A percentile compares a stretch with the other conserved stretches of the same genome.
Evolutionary conservation across 192 early-diverging fungal species (phyloP).

Genomic region (Coemansia sp.): DNA sequence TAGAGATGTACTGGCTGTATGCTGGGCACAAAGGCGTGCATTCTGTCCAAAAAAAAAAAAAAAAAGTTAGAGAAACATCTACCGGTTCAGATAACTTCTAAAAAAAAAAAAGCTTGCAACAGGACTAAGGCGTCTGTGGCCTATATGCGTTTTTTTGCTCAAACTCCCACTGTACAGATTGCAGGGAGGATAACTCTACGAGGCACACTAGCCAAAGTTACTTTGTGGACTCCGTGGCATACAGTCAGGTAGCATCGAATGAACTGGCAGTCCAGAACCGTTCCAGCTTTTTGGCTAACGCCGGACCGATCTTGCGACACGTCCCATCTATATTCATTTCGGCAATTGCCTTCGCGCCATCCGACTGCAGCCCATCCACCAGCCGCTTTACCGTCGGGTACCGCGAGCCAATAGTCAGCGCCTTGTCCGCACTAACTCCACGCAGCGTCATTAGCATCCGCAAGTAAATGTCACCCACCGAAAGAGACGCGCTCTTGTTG

Average conservation of each 20-base stretch:
- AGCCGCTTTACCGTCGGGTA: slow-evolving; percentile 68
- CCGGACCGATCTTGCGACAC: slow-evolving; percentile 55
- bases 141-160: too few relatives aligned
- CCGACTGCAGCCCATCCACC: slow-evolving; percentile 45
- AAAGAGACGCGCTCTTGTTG: slow-evolving; percentile 70
- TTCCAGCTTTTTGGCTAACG: slow-evolving; percentile 55
- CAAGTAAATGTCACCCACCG: slow-evolving; percentile 73
- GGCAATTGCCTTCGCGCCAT: slow-evolving; percentile 38
- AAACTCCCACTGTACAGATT: too few relatives aligned
- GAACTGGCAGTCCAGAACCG: slow-evolving; percentile 60
- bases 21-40: too few relatives aligned
- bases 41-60: too few relatives aligned
- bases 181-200: too few relatives aligned
- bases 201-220: too few relatives aligned
- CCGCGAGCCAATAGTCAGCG: slow-evolving; percentile 60
- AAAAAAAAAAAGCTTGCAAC: too few relatives aligned
- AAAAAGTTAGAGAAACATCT: too few relatives aligned
- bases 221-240: too few relatives aligned
- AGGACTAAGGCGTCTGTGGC: too few relatives aligned
- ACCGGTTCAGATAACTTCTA: too few relatives aligned
- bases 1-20: too few relatives aligned
- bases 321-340: slow-evolving; percentile 54
- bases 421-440: slow-evolving; percentile 86
- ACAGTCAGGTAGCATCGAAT: slow-evolving; percentile 11
- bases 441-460: slow-evolving; percentile 82